These are phyloP conservation scores for Zymoseptoria pseudotritici DNA, from an alignment of 2,329 filamentous ascomycete genomes.

Conservation along the genomic window DNA sequence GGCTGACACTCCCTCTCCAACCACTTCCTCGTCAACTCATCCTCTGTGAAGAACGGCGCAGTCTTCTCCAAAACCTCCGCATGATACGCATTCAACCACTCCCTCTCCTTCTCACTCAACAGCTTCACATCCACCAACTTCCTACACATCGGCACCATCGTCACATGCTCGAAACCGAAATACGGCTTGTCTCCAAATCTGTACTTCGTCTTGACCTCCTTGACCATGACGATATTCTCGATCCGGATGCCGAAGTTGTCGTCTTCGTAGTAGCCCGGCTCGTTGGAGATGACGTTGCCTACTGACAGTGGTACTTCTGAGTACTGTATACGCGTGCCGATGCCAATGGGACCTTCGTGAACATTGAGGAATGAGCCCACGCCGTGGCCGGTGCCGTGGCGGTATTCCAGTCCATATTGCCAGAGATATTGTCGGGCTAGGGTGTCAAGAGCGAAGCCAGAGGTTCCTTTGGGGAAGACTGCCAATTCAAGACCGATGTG, in stretches of 20 bases:
- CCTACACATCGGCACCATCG: conserved; percentile 89
- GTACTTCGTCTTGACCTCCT: conserved; percentile 77
- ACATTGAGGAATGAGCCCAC: conserved; percentile 94
- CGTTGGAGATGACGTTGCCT: conserved; percentile 92
- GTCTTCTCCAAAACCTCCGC: conserved; percentile 76
- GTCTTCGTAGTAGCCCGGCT: conserved; percentile 96
- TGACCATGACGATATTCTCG: conserved; percentile 90
- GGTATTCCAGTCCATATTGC: conserved; percentile 88
- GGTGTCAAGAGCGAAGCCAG: conserved; percentile 81
- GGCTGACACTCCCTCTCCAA: conserved; percentile 77
- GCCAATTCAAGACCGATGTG: conserved; percentile 81
- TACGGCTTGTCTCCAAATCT: conserved; percentile 91
- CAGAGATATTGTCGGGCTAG: conserved; percentile 87
- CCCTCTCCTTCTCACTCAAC: conserved; percentile 65
- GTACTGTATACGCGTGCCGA: conserved; percentile 85
- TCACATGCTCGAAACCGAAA: conserved; percentile 92
- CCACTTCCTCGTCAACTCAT: conserved; percentile 68
- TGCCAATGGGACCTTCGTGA: conserved; percentile 93
- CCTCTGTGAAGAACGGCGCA: conserved; percentile 63
- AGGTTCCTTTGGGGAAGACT: conserved; percentile 90
- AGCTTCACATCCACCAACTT: conserved; percentile 73
- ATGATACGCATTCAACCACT: conserved; percentile 85
- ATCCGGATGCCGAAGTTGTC: conserved; percentile 91
- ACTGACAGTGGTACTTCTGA: conserved; percentile 80
- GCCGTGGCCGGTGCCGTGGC: conserved; percentile 92